Evolutionary conservation across 352 stramenopile species (phyloP).

Genomic region (Peronospora farinosa): DNA sequence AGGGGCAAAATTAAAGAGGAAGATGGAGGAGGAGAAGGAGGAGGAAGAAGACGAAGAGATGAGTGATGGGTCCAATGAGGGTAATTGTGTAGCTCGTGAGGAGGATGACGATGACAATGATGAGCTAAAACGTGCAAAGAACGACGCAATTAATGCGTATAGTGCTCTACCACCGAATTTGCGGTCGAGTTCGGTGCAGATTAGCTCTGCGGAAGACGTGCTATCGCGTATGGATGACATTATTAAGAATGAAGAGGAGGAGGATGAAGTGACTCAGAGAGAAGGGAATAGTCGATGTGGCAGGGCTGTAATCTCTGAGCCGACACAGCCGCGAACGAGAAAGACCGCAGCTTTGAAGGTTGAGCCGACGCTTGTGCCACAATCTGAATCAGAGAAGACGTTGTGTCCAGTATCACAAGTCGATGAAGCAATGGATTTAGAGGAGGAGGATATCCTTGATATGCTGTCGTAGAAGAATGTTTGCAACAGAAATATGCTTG

Average conservation of each 20-base stretch:
- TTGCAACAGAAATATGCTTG: not conserved
- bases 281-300: not conserved
- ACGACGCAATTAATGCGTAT: slow-evolving; percentile 32
- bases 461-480: slow-evolving; percentile 26
- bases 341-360: not conserved
- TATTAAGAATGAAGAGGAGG: slow-evolving; percentile 25
- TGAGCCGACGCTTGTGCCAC: not conserved
- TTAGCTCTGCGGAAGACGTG: slow-evolving; percentile 39
- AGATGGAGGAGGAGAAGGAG: slow-evolving; percentile 9
- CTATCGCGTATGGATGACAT: slow-evolving; percentile 41
- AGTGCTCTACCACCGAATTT: slow-evolving; percentile 27
- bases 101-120: not conserved
- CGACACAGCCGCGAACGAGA: not conserved
- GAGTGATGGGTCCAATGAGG: slow-evolving; percentile 14
- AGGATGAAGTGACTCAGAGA: slow-evolving; percentile 8
- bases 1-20: slow-evolving; percentile 33
- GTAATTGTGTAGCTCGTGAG: slow-evolving; percentile 17
- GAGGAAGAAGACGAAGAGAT: slow-evolving; percentile 10
- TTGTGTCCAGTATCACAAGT: slow-evolving; percentile 1
- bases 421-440: slow-evolving; percentile 29
- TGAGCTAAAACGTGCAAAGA: slow-evolving; percentile 9
- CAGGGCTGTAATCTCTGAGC: not conserved
- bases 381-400: slow-evolving; percentile 3
- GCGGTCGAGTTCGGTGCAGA: slow-evolving; percentile 23
- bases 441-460: slow-evolving; percentile 56